Conservation (phyloP, 2,329 filamentous ascomycete species). For the Pestalotiopsis sp. region DNA sequence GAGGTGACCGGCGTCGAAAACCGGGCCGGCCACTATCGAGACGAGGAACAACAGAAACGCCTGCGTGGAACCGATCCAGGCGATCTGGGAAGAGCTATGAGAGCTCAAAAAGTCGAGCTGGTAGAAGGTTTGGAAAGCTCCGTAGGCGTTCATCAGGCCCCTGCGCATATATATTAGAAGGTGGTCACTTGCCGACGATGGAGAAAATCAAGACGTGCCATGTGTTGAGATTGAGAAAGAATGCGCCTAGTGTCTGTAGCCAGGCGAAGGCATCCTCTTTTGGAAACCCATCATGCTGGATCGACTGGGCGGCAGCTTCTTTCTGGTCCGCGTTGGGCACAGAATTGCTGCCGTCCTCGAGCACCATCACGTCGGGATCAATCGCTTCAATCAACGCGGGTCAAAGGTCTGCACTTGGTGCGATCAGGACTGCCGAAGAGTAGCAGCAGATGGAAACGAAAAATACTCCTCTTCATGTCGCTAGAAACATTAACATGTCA, state of each 20-base stretch:
- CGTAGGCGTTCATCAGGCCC: constrained; percentile 1
- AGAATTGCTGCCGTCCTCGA: background rate
- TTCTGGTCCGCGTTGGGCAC: background rate
- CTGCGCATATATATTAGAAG: background rate
- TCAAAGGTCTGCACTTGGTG: no score
- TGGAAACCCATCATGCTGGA: background rate
- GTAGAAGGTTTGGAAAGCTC: background rate
- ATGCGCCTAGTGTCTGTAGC: background rate
- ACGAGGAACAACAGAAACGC: constrained; percentile 35
- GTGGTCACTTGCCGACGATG: background rate
- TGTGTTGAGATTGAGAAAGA: background rate
- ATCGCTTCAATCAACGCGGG: no score
- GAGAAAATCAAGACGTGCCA: background rate
- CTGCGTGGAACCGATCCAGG: constrained; percentile 47
- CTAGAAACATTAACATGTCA: no score
- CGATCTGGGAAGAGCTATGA: constrained; percentile 33
- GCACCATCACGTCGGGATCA: background rate
- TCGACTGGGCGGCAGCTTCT: background rate
- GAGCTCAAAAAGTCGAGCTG: background rate
- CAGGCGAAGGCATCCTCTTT: background rate
- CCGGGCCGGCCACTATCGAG: constrained; percentile 32
- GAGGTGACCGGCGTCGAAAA: constrained; percentile 35
- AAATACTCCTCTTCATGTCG: no score
- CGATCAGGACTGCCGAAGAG: background rate
- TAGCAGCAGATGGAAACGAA: background rate